Conservation (phyloP, 2,329 filamentous ascomycete species). For the Fusarium camptoceras region DNA sequence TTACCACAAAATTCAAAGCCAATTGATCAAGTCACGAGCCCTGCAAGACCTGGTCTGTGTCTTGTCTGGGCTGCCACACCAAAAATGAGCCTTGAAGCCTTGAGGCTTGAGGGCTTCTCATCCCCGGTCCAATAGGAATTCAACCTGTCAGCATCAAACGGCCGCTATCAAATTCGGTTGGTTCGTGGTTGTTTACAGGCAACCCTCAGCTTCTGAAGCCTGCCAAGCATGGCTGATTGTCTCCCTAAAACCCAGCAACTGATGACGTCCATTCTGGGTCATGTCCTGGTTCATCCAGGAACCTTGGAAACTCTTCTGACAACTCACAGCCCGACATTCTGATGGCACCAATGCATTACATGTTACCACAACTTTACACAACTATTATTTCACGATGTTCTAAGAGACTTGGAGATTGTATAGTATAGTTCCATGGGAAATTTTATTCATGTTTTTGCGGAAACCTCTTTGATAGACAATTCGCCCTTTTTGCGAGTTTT, state of each 20-base stretch:
- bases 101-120: slow-evolving; percentile 7
- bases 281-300: slow-evolving; percentile 33
- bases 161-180: slow-evolving; percentile 22
- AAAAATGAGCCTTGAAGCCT: neutral
- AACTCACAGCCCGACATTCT: slow-evolving; percentile 29
- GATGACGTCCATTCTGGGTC: slow-evolving; percentile 34
- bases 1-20: slow-evolving; percentile 8
- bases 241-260: slow-evolving; percentile 3
- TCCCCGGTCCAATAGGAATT: slow-evolving; percentile 26
- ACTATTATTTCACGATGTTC: slow-evolving; percentile 4
- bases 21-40: slow-evolving; percentile 35
- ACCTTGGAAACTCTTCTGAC: slow-evolving; percentile 28
- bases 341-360: neutral
- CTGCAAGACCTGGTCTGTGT: slow-evolving; percentile 26
- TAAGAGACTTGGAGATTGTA: slow-evolving; percentile 3
- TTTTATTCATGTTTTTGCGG: slow-evolving; percentile 48
- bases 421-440: slow-evolving; percentile 12
- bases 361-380: slow-evolving; percentile 1
- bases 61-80: slow-evolving; percentile 29
- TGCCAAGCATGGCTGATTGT: neutral
- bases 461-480: slow-evolving; percentile 37
- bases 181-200: slow-evolving; percentile 15
- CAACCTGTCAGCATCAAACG: slow-evolving; percentile 25
- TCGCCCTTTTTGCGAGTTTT: slow-evolving; percentile 46
- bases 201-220: slow-evolving; percentile 16